Evolutionary conservation across 176 grass and related monocot species (phyloP), one percentile per base, ranked within the genome.

Genomic region (Zoysia japonica): DNA sequence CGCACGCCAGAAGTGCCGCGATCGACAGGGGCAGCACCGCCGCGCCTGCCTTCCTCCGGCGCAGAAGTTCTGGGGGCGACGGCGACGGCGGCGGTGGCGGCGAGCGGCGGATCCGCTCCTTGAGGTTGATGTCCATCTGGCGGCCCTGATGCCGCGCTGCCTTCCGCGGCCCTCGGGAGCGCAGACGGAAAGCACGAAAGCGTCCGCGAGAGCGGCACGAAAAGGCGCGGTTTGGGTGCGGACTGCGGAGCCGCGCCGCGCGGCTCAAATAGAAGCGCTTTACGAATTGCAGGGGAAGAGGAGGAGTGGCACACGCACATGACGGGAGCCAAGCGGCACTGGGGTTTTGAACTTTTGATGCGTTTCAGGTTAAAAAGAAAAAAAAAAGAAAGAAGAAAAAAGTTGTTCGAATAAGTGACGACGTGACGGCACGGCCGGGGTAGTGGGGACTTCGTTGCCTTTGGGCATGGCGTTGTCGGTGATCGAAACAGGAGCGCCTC

Each of bases 51-150:
- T 84, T 85, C 50, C 87, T 65, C 65, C 66, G 71, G 65, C 65
- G 77, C 39, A 81, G 19, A 35, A 47, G 44, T 38, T 66, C 45
- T 9, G 46, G 54, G 3, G 68, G 6, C 36, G 44, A n/a, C 36
- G 70, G 38, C 11, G 49, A 9, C 37, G 38, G 0, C 53, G 9
- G 8, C 57, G 6, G 12, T 67, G 67, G 13, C 51, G 86, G 55
- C 47, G 82, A 45, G 71, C 72, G 78, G 72, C 82, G 87, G 87
- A 89, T 85, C 82, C 87, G 82, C 82, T 89, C 87, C 87, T 89
- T 89, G 65, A 89, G 68, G 82, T 85, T 89, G 57, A 89, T 52
- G 82, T 85, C 82, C 86, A 88, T 88, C 72, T 15, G 63, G 67
- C 6, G 57, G 1, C 57, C 9, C 66, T 59, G 80, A 42, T 28